These are phyloP conservation scores for Suhomyces kunorum DNA, from an alignment of 1,139 yeast genomes.

Conservation along the genomic window DNA sequence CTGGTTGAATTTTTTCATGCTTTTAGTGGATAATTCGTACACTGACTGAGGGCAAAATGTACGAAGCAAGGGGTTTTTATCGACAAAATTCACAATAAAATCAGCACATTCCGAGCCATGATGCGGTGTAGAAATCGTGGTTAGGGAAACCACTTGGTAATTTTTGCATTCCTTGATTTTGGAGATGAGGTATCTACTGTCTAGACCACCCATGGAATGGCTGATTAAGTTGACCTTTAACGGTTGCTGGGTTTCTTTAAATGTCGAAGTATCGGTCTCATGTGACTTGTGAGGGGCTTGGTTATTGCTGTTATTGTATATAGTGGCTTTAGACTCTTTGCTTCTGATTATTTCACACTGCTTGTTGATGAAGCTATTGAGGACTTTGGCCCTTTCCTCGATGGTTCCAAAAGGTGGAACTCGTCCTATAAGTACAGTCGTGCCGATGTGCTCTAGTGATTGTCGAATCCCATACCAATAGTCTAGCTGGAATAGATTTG, in stretches of 20 bases:
- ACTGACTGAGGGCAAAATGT: slow-evolving; percentile 47
- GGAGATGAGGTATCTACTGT: slow-evolving; percentile 73
- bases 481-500: slow-evolving; percentile 36
- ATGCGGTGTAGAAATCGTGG: slow-evolving; percentile 89
- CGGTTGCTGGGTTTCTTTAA: slow-evolving; percentile 26
- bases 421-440: slow-evolving; percentile 67
- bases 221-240: slow-evolving; percentile 71
- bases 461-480: slow-evolving; percentile 83
- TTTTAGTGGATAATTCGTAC: slow-evolving; percentile 60
- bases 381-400: slow-evolving; percentile 61
- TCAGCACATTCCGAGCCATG: slow-evolving; percentile 86
- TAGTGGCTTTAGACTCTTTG: too few relatives aligned
- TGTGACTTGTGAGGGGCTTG: slow-evolving; percentile 12
- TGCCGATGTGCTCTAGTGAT: slow-evolving; percentile 60
- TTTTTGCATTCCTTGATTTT: slow-evolving; percentile 40
- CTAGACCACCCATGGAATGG: slow-evolving; percentile 96
- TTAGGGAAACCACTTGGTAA: slow-evolving; percentile 66
- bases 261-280: slow-evolving; percentile 12
- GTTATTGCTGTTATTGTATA: too few relatives aligned
- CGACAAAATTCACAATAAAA: slow-evolving; percentile 44
- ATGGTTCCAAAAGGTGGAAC: slow-evolving; percentile 86
- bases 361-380: slow-evolving; percentile 54
- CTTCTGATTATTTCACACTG: slow-evolving; percentile 37
- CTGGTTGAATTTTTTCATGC: slow-evolving; percentile 56
- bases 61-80: slow-evolving; percentile 18